These are phyloP conservation scores for Vitis hybrid DNA, from an alignment of 177 flowering plant genomes.

Conservation along the genomic window DNA sequence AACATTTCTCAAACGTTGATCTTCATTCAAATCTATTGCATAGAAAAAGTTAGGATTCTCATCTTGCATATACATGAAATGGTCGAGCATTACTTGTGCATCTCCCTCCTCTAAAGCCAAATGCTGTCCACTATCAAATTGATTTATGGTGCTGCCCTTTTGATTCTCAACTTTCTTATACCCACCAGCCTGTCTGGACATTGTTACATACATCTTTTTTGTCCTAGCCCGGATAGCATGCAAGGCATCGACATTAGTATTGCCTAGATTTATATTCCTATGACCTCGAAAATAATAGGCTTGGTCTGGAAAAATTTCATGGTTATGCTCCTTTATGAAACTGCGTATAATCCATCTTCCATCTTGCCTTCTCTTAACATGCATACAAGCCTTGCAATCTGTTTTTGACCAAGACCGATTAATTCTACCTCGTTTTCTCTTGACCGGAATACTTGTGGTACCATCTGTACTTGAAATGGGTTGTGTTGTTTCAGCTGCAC, in stretches of 20 bases:
- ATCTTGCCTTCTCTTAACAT: conserved; percentile 35
- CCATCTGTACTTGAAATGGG: conserved; percentile 16
- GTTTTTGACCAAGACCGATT: conserved; percentile 33
- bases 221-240: conserved; percentile 20
- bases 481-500: conserved; percentile 11
- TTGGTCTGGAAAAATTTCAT: conserved; percentile 32
- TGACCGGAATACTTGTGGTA: conserved; percentile 9
- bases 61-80: conserved; percentile 28
- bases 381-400: conserved; percentile 42
- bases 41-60: conserved; percentile 41
- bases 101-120: conserved; percentile 32
- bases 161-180: conserved; percentile 23
- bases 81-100: conserved; percentile 28
- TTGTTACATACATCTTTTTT: conserved; percentile 20
- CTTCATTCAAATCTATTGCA: conserved; percentile 32
- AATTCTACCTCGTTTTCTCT: conserved; percentile 31
- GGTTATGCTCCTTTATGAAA: conserved; percentile 40
- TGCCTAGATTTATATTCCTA: conserved; percentile 21
- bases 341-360: conserved; percentile 33
- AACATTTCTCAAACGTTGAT: conserved; percentile 30
- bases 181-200: conserved; percentile 31
- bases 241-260: conserved; percentile 14
- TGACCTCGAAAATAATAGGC: conserved; percentile 24
- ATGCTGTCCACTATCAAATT: not conserved
- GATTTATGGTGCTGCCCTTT: conserved; percentile 10